Conservation (phyloP, 192 early-diverging fungal species). For the Backusella circina region DNA sequence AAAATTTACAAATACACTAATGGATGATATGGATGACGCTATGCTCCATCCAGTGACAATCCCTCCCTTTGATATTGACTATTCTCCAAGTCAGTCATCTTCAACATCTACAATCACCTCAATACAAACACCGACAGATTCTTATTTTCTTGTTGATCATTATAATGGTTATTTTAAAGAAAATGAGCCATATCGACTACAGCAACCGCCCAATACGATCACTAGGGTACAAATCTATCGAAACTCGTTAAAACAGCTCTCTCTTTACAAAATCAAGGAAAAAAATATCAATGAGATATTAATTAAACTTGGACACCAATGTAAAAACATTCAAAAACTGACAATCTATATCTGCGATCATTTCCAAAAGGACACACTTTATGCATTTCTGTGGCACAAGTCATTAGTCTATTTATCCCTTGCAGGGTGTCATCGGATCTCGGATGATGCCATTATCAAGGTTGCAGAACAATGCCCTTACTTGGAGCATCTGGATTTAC, state of each 20-base stretch:
- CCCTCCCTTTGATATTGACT: background rate
- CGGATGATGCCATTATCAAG: constrained; percentile 34
- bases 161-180: background rate
- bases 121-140: background rate
- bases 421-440: constrained; percentile 45
- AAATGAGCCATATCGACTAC: background rate
- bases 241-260: background rate
- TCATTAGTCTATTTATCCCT: constrained; percentile 36
- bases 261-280: background rate
- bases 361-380: constrained; percentile 37
- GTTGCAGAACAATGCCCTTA: constrained; percentile 38
- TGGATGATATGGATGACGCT: background rate
- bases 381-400: constrained; percentile 33
- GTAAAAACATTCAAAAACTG: background rate
- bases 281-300: background rate
- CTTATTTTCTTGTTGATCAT: background rate
- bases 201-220: background rate
- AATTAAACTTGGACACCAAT: background rate
- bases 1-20: constrained; percentile 10
- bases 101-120: background rate
- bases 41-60: background rate
- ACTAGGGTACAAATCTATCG: background rate
- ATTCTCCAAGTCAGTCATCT: constrained; percentile 2
- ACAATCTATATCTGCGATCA: constrained; percentile 30
- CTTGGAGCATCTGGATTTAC: constrained; percentile 40